Conservation (phyloP, 306 rosid species). For the apple (Malus domestica) region DNA sequence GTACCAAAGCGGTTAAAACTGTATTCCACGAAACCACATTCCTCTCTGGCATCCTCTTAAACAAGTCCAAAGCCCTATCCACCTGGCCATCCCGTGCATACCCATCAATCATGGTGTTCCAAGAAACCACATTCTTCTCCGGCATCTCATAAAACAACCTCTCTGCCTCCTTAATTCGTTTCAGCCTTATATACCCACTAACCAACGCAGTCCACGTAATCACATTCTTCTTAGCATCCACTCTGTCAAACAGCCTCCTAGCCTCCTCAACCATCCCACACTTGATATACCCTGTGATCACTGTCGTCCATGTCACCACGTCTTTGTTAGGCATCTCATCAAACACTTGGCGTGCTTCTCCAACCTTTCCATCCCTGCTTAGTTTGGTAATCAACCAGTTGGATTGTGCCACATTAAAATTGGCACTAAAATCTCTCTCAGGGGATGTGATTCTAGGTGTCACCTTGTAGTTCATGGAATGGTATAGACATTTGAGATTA, state of each 20-base stretch:
- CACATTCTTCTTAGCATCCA: slow-evolving; percentile 39
- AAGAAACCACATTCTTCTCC: slow-evolving; percentile 38
- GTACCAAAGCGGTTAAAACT: slow-evolving; percentile 24
- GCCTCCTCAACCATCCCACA: slow-evolving; percentile 40
- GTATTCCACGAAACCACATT: slow-evolving; percentile 50
- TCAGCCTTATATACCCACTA: slow-evolving; percentile 30
- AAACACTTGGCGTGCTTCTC: slow-evolving; percentile 31
- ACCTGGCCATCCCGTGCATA: slow-evolving; percentile 20
- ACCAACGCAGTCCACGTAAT: slow-evolving; percentile 49
- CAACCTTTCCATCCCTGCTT: slow-evolving; percentile 21
- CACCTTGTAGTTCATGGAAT: neutral
- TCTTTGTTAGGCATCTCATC: slow-evolving; percentile 40
- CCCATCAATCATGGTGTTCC: slow-evolving; percentile 55
- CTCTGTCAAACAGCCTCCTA: slow-evolving; percentile 32
- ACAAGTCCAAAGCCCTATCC: slow-evolving; percentile 32
- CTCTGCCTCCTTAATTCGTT: slow-evolving; percentile 31
- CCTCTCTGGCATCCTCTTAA: slow-evolving; percentile 37
- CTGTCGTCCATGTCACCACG: slow-evolving; percentile 39
- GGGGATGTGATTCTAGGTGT: slow-evolving; percentile 7
- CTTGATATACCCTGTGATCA: slow-evolving; percentile 33
- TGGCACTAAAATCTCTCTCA: slow-evolving; percentile 21
- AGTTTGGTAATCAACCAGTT: slow-evolving; percentile 30
- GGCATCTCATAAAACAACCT: slow-evolving; percentile 40
- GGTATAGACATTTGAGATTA: neutral
- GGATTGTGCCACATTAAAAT: slow-evolving; percentile 22